Evolutionary conservation across 257 asterid genomes (phyloP), one percentile per base, ranked within the genome.

Genomic region (Solanum neorickii): DNA sequence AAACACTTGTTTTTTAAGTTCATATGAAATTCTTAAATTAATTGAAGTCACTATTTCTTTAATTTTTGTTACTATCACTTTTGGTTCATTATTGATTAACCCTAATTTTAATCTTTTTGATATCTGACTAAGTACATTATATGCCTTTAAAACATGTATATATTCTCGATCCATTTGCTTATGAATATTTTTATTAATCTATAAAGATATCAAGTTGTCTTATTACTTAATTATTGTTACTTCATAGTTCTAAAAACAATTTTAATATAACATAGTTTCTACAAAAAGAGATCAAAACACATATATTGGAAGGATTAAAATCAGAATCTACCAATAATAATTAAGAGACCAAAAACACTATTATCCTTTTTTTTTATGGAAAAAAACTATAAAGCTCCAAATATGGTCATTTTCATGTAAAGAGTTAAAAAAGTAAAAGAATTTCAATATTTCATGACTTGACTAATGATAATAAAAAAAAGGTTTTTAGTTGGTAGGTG

Each of bases 381-480:
- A 56, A 56, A 7, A 49, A 18, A 16, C 65, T 56, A 56, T 56
- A 18, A 56, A 41, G 4, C 65, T 56, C 65, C 65, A 56, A 39
- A 83, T 87, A 86, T 74, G 87, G 90, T 49, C 86, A 87, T 88
- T 46, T 86, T 90, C 85, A 83, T 80, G 23, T 56, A 86, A 84
- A n/a, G 86, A 86, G 60, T 83, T 44, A 9, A 70, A 14, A 70
- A 72, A 33, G 76, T 23, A 29, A 44, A 44, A 13, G 46, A 16
- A 16, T 25, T 27, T 69, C 25, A 72, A 86, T 60, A 41, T 86
- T 89, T 21, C 31, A 88, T 10, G 62, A 83, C 41, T 42, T 65
- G 76, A 82, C 87, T 80, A 78, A 23, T 60, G 90, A 82, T 86
- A 56, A 3, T 11, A 18, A 84, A 3, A 49, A 14, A 31, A 84